A percentile compares a stretch with the other conserved stretches of the same genome.
phyloP scores from a whole-genome alignment of 768 basidiomycete species.

The Russula dissimulans region DNA sequence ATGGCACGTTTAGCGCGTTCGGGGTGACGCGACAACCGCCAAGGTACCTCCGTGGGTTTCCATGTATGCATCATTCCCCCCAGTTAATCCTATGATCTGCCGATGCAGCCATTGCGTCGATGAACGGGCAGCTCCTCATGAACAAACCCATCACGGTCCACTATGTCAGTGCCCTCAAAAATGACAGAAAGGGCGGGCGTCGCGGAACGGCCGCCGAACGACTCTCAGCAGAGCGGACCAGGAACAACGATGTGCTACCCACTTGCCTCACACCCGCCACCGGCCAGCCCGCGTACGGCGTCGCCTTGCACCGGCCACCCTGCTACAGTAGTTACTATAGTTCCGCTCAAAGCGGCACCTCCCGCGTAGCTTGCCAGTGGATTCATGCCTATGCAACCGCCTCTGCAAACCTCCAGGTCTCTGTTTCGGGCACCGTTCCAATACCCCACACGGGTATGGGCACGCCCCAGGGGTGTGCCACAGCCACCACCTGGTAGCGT shows the following conservation, averaged over 20 bases:
- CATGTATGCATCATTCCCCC: background rate
- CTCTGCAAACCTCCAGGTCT: too few species aligned
- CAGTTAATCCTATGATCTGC: conserved; percentile 64
- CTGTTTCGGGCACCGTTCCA: too few species aligned
- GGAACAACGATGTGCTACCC: conserved; percentile 87
- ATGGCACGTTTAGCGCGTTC: conserved; percentile 96
- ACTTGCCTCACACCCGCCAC: conserved; percentile 63
- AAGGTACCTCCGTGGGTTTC: conserved; percentile 40
- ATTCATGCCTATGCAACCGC: too few species aligned
- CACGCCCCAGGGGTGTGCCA: too few species aligned
- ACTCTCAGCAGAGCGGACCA: conserved; percentile 87
- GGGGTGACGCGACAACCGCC: conserved; percentile 71
- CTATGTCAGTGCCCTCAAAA: conserved; percentile 84
- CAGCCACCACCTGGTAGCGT: too few species aligned
- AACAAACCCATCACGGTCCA: conserved; percentile 97
- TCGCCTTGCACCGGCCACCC: too few species aligned
- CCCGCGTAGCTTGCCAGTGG: too few species aligned
- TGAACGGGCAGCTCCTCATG: conserved; percentile 97
- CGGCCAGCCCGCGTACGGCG: conserved; percentile 17
- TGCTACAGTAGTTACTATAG: too few species aligned
- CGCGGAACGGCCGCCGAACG: conserved; percentile 97
- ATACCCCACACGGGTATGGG: too few species aligned
- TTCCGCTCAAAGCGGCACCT: too few species aligned
- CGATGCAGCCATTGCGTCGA: conserved; percentile 91
- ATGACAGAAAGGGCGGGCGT: conserved; percentile 96